phyloP scores from a whole-genome alignment of 306 rosid genomes.

The Quercus bicolor region DNA sequence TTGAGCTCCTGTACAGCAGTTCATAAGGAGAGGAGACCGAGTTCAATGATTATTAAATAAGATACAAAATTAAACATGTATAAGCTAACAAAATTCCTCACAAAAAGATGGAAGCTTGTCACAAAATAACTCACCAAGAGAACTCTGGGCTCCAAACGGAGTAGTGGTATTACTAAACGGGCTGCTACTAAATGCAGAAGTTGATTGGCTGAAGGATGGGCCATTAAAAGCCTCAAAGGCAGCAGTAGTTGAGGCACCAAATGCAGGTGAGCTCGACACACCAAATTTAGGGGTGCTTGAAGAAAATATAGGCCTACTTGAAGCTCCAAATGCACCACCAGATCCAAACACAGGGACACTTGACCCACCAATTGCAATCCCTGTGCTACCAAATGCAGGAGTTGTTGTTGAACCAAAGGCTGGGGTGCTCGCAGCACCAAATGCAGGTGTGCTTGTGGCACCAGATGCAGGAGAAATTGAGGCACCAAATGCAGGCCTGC shows the following conservation, averaged over 20 bases:
- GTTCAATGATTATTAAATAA: conserved; percentile 9
- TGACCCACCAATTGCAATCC: conserved; percentile 58
- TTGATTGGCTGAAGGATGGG: conserved; percentile 62
- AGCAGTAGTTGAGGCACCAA: conserved; percentile 78
- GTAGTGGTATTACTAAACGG: conserved; percentile 58
- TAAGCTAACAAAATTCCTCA: background rate
- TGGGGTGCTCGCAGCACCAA: conserved; percentile 22
- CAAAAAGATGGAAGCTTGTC: background rate
- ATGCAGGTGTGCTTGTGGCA: conserved; percentile 27
- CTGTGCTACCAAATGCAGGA: conserved; percentile 67
- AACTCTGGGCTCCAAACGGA: conserved; percentile 78
- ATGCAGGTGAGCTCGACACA: conserved; percentile 52
- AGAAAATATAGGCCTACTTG: conserved; percentile 41
- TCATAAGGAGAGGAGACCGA: background rate
- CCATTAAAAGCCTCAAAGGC: conserved; percentile 62
- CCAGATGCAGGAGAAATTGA: conserved; percentile 68
- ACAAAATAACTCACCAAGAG: conserved; percentile 22
- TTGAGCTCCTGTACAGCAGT: conserved; percentile 57
- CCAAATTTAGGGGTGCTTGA: conserved; percentile 42
- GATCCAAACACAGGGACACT: conserved; percentile 63
- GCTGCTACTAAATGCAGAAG: conserved; percentile 68
- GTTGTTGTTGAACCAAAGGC: conserved; percentile 52
- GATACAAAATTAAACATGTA: background rate
- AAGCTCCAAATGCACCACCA: conserved; percentile 71
- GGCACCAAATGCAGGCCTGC: conserved; percentile 57